Base-by-base conservation (phyloP, 1,284 basidiomycete genomes). In the Porogramme epimiltina region DNA sequence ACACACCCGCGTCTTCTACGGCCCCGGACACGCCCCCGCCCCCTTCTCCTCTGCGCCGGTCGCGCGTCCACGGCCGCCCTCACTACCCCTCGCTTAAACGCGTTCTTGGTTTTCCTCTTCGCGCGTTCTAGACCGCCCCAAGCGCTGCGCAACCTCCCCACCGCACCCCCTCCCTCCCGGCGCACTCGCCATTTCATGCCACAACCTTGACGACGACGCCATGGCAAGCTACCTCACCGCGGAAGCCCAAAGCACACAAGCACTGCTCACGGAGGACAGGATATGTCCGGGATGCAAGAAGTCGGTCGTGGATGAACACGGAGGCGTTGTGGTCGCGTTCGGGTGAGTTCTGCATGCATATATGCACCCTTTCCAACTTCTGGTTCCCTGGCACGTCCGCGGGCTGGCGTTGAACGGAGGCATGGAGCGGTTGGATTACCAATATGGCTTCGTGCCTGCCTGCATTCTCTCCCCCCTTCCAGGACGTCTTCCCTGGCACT, bases 271-370 rank as follows among this genome's bases (percentile, higher is more conserved):
- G 52, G 87, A 89, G 63, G 80, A 88, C 65, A 81, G 82, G 56
- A 58, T 82, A 2, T 95, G 93, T 73, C 92, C 91, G 9, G 93
- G 93, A 20, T 96, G 93, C 76, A 87, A 85, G 64, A 75, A 78
- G 49, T 84, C 89, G 1, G 92, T 93, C 36, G 89, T 94, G 47
- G 89, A 85, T 59, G 91, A 93, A 62, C 80, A 83, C 57, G 93
- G 91, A 47, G 93, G 92, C 33, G 78, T 94, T 16, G 93, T 95
- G 41, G 93, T 95, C 60, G 91, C 93, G 38, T 95, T 95, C 68
- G 93, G 93, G 91, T 94, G 63, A 63, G 82, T 73, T 36, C 20
- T 58, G 28, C 40, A 19, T 54, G 25, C 44, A 47, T 47, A 38
- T 40, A 37, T 20, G 44, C 41, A 47, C 51, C 51, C 24, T 55